phyloP scores from a whole-genome alignment of 331 rosid genomes.

The Malus hybrid region DNA sequence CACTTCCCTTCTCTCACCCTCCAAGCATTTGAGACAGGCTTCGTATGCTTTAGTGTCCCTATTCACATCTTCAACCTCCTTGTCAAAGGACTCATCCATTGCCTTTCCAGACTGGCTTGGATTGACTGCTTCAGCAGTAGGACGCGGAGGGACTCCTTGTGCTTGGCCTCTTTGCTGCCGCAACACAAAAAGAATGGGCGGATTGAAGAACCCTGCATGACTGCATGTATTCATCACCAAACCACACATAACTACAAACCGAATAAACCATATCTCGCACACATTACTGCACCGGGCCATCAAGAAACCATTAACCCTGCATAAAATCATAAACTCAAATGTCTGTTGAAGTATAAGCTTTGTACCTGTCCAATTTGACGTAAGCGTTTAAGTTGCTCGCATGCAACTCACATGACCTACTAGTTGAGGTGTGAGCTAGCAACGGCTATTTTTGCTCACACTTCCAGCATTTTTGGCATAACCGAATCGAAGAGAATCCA shows the following conservation, averaged over 20 bases:
- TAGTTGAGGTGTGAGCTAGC: no score
- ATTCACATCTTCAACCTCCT: conserved; percentile 87
- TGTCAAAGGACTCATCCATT: conserved; percentile 95
- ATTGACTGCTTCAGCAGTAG: conserved; percentile 37
- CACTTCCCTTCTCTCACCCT: conserved; percentile 70
- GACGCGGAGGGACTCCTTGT: conserved; percentile 69
- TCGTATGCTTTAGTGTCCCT: conserved; percentile 83
- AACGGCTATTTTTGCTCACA: no score
- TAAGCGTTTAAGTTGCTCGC: no score
- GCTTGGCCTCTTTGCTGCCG: conserved; percentile 57
- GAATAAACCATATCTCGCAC: neutral
- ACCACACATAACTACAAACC: neutral
- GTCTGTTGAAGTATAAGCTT: no score
- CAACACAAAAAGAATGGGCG: conserved; percentile 70
- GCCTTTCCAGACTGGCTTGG: conserved; percentile 60
- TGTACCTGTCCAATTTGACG: no score
- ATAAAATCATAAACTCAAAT: neutral
- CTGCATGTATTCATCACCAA: conserved; percentile 38
- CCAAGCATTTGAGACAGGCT: conserved; percentile 81
- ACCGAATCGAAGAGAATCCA: no score
- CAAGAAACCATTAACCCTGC: neutral
- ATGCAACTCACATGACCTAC: no score
- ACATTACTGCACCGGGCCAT: neutral
- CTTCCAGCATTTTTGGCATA: no score
- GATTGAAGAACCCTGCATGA: conserved; percentile 76